Percentiles rank a stretch among this genome's conserved stretches.
Conservation (phyloP, 257 asterid genomes). For the Paulownia fortunei region DNA sequence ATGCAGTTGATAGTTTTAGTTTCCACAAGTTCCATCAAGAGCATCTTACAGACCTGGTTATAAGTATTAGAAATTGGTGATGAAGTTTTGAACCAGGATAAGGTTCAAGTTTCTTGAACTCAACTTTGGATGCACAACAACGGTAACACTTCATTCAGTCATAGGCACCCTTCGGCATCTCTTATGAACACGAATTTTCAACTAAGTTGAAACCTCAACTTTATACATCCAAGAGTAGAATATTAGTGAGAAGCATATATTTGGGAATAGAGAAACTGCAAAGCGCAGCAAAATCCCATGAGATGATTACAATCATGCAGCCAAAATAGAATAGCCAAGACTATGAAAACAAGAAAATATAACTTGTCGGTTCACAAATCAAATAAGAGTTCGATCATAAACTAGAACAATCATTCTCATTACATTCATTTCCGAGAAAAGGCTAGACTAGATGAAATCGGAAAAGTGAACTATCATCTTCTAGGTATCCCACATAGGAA, state of each 20-base stretch:
- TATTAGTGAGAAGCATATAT: no score
- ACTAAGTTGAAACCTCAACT: not conserved
- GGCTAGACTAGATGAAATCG: not conserved
- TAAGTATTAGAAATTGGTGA: not conserved
- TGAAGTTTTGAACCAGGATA: not conserved
- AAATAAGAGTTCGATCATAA: constrained; percentile 22
- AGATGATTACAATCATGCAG: not conserved
- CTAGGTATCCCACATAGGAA: not conserved
- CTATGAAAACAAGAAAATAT: not conserved
- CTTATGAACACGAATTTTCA: not conserved
- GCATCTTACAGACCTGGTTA: no score
- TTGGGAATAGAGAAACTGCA: no score
- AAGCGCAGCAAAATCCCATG: no score
- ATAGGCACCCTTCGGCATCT: no score
- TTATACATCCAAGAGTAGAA: not conserved
- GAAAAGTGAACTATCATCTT: not conserved
- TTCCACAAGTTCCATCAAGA: no score
- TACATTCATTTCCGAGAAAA: not conserved
- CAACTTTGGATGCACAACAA: not conserved
- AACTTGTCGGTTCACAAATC: constrained; percentile 21
- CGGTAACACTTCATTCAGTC: no score
- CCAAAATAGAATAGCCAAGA: not conserved
- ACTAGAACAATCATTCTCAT: constrained; percentile 10
- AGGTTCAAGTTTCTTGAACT: not conserved
- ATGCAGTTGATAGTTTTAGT: no score